Evolutionary conservation across 1,284 basidiomycete genomes (phyloP).

Genomic region (Anthracocystis panici-leucophaei): DNA sequence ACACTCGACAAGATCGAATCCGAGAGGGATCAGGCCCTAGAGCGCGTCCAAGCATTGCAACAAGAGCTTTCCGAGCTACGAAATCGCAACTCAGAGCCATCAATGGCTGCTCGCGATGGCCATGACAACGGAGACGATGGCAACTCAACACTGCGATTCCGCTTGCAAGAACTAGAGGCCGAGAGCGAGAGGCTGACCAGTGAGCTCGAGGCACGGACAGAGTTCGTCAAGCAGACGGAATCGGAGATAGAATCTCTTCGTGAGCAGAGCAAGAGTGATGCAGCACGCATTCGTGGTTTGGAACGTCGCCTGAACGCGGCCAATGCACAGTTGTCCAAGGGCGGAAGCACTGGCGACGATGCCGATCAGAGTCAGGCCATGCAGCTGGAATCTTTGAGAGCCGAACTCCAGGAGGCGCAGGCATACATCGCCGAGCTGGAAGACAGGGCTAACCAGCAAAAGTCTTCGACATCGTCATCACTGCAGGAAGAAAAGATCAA

Average conservation of each 20-base stretch:
- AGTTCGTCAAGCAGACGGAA: not conserved
- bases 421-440: slow-evolving; percentile 29
- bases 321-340: slow-evolving; percentile 26
- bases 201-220: slow-evolving; percentile 16
- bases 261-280: slow-evolving; percentile 25
- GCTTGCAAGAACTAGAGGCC: slow-evolving; percentile 23
- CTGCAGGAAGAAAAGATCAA: slow-evolving; percentile 30
- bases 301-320: slow-evolving; percentile 32
- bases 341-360: not conserved
- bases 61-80: slow-evolving; percentile 12
- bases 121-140: not conserved
- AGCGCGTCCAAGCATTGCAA: slow-evolving; percentile 24
- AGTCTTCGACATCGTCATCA: slow-evolving; percentile 11
- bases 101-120: not conserved
- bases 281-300: slow-evolving; percentile 30
- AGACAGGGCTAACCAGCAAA: slow-evolving; percentile 10
- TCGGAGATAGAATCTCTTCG: slow-evolving; percentile 20
- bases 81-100: not conserved
- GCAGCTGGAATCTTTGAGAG: slow-evolving; percentile 16
- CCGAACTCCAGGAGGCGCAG: slow-evolving; percentile 27
- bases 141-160: slow-evolving; percentile 8
- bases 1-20: slow-evolving; percentile 49
- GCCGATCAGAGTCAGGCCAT: slow-evolving; percentile 11
- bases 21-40: slow-evolving; percentile 42
- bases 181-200: slow-evolving; percentile 9